Conservation (phyloP, 2,329 filamentous ascomycete genomes). For the Stylonectria norvegica region DNA sequence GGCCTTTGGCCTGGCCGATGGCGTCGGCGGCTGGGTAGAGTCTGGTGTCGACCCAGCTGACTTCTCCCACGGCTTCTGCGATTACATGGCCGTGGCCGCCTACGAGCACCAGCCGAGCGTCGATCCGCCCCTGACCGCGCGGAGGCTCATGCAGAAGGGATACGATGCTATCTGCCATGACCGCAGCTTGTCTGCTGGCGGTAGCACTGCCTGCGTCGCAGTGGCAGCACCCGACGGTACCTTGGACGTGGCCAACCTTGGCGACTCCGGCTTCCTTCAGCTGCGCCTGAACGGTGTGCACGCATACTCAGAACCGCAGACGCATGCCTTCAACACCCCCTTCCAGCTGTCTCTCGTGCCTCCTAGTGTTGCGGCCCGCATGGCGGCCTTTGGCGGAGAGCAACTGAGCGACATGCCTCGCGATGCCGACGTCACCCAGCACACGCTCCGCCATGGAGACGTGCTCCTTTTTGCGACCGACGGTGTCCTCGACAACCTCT, state of each 20-base stretch:
- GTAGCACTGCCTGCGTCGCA: slow-evolving; percentile 89
- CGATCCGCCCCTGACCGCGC: slow-evolving; percentile 52
- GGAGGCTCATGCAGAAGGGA: slow-evolving; percentile 72
- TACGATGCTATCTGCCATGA: slow-evolving; percentile 81
- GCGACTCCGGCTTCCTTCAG: slow-evolving; percentile 90
- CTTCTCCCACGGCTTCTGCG: slow-evolving; percentile 90
- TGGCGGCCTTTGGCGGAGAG: slow-evolving; percentile 76
- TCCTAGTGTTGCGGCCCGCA: slow-evolving; percentile 71
- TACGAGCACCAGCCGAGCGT: slow-evolving; percentile 49
- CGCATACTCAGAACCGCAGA: slow-evolving; percentile 79
- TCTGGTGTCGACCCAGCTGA: slow-evolving; percentile 91
- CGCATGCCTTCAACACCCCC: slow-evolving; percentile 95
- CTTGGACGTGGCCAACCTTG: slow-evolving; percentile 87
- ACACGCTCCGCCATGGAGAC: slow-evolving; percentile 81
- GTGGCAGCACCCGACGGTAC: slow-evolving; percentile 69
- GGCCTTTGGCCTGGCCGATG: slow-evolving; percentile 87
- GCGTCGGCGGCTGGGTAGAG: slow-evolving; percentile 92
- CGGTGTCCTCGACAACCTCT: slow-evolving; percentile 94
- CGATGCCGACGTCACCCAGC: slow-evolving; percentile 76
- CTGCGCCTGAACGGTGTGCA: slow-evolving; percentile 83
- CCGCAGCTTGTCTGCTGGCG: slow-evolving; percentile 70
- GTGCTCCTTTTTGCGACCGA: slow-evolving; percentile 93
- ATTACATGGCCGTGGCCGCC: slow-evolving; percentile 82
- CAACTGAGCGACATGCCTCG: slow-evolving; percentile 79
- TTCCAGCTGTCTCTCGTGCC: slow-evolving; percentile 91